Base-by-base conservation (phyloP, 169 alveolate species). In the Babesia caballi region DNA sequence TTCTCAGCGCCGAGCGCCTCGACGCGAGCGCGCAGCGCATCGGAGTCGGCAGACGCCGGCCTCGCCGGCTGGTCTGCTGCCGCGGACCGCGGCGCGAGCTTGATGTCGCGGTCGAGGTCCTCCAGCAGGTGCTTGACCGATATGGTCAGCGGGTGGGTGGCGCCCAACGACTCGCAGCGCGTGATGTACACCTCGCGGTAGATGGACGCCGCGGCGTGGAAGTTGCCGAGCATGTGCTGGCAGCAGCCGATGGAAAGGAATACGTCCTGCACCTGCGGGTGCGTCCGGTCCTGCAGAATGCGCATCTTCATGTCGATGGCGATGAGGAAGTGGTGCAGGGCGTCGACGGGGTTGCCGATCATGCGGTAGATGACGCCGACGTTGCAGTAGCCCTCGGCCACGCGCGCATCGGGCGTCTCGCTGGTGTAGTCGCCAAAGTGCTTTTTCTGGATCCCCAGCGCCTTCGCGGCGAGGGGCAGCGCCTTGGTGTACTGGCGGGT, bases 241-340 rank as follows among this genome's bases (percentile, higher is more conserved):
- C 91, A 77, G 67, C 92, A 90, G 21, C 93, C 95, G 46, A 91
- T 77, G 52, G 95, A 91, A 50, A 91, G 77, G 40, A 91, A 72
- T 27, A 83, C 77, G 53, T 91, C 92, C 67, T 91, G 95, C 36
- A 91, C 91, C 65, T 82, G 59, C 4, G 90, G 85, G 46, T 85
- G 90, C 21, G 83, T 84, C 32, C 94, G 76, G 36, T 89, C 87
- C 78, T 82, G 72, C 53, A 74, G 85, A 4, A 91, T 87, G 59
- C 94, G 76, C 95, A 91, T 91, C 65, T 88, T 76, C 94, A 91
- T 90, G 72, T 91, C 95, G 38, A 91, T 80, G 32, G 94, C 94
- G 27, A 85, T 78, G 78, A 91, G 68, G 56, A 90, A 71, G 49
- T 91, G 70, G 58, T 91, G 95, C 40, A 84, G 68, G 32, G 93